phyloP scores from a whole-genome alignment of 108 stramenopile genomes.

The Nitzschia sp. region DNA sequence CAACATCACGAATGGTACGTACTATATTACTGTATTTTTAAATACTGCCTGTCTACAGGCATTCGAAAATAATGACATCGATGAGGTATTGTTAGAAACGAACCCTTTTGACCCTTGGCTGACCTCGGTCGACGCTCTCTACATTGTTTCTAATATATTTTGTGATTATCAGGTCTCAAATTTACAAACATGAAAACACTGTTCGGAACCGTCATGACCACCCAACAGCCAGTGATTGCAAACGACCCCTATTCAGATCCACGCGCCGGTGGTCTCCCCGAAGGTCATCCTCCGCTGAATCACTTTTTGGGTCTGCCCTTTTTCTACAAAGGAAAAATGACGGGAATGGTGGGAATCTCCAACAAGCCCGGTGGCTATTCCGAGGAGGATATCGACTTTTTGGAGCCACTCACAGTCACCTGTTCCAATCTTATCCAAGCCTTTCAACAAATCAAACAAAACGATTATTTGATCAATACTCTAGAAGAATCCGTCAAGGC shows the following conservation, averaged over 20 bases:
- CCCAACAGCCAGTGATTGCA: conserved; percentile 17
- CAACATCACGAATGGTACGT: conserved; percentile 16
- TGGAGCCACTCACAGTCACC: conserved; percentile 35
- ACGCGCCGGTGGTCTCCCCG: conserved; percentile 10
- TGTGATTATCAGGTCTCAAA: conserved; percentile 3
- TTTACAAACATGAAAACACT: conserved; percentile 25
- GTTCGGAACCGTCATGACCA: conserved; percentile 28
- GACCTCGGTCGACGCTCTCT: background rate
- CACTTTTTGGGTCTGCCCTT: conserved; percentile 35
- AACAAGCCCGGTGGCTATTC: conserved; percentile 31
- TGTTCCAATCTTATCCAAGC: conserved; percentile 37
- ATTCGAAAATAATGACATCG: too few species aligned
- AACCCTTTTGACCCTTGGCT: too few species aligned
- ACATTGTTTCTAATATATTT: background rate
- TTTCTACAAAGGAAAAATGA: conserved; percentile 24
- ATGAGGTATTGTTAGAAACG: too few species aligned
- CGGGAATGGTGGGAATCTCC: conserved; percentile 33
- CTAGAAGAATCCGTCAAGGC: conserved; percentile 30
- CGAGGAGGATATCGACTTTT: conserved; percentile 23
- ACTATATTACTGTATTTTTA: too few species aligned
- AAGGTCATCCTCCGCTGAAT: conserved; percentile 30
- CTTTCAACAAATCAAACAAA: conserved; percentile 11
- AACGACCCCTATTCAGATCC: conserved; percentile 10
- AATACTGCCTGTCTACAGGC: background rate
- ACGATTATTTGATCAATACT: conserved; percentile 22